These are phyloP conservation scores for Pseudevernia furfuracea DNA, from an alignment of 495 filamentous ascomycete genomes.

Conservation along the genomic window DNA sequence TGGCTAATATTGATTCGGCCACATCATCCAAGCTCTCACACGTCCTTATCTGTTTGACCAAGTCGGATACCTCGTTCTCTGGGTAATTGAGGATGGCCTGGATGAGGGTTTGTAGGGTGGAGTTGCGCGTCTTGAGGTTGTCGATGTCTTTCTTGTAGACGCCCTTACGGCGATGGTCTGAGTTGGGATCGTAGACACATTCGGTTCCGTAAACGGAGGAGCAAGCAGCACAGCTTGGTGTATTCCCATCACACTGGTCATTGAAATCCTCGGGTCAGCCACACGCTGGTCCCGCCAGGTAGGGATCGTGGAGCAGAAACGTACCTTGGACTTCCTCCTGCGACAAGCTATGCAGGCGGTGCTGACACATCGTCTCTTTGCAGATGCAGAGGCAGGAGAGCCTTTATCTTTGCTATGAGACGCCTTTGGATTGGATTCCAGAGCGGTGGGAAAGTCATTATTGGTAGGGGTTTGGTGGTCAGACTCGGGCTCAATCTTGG, in stretches of 20 bases:
- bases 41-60: conserved; percentile 80
- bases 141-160: conserved; percentile 95
- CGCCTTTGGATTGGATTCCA: conserved; percentile 1
- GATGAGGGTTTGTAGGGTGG: conserved; percentile 83
- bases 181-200: conserved; percentile 80
- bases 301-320: not conserved
- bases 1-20: conserved; percentile 66
- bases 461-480: conserved; percentile 6
- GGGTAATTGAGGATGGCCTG: conserved; percentile 85
- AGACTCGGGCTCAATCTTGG: conserved; percentile 13
- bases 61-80: conserved; percentile 67
- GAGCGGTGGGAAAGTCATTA: not conserved
- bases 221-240: conserved; percentile 89
- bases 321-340: conserved; percentile 77
- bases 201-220: conserved; percentile 87
- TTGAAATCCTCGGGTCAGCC: conserved; percentile 7
- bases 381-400: conserved; percentile 29
- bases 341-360: conserved; percentile 91
- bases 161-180: conserved; percentile 90
- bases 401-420: conserved; percentile 23
- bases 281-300: not conserved
- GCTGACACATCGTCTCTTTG: conserved; percentile 82
- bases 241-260: conserved; percentile 76
- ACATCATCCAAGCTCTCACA: conserved; percentile 89
- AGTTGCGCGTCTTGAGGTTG: conserved; percentile 75